Evolutionary conservation across 495 filamentous ascomycete species (phyloP).

Genomic region (Podospora conica): DNA sequence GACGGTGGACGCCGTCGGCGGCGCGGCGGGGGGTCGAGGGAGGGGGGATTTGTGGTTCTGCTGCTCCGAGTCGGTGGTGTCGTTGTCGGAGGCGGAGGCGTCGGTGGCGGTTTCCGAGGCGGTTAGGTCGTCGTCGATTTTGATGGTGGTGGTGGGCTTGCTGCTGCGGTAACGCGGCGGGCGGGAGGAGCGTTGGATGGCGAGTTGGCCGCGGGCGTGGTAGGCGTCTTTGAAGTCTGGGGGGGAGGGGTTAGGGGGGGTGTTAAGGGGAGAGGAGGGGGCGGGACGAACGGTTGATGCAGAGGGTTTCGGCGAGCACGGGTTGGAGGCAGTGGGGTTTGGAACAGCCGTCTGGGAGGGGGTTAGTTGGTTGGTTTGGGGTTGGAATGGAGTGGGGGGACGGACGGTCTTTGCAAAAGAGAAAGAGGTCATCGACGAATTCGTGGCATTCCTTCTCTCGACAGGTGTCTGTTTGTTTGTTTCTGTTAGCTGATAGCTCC

Average conservation of each 20-base stretch:
- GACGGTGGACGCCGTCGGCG: no score
- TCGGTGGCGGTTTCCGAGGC: neutral
- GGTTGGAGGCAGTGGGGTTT: conserved; percentile 16
- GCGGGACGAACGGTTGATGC: conserved; percentile 16
- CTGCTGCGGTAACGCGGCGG: neutral
- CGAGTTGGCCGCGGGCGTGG: conserved; percentile 18
- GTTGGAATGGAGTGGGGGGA: neutral
- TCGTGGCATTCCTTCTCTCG: conserved; percentile 14
- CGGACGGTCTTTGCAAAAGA: conserved; percentile 21
- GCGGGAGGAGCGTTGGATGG: neutral
- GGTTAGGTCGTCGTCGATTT: neutral
- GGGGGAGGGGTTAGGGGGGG: neutral
- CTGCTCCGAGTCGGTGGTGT: neutral
- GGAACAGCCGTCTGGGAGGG: conserved; percentile 15
- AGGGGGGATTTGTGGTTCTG: neutral
- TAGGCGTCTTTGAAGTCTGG: conserved; percentile 26
- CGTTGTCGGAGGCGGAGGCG: neutral
- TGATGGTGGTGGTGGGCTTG: neutral
- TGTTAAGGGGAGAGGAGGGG: neutral
- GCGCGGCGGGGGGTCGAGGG: neutral
- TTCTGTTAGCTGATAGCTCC: neutral
- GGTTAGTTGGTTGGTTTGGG: neutral
- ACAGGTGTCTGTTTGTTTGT: conserved; percentile 21
- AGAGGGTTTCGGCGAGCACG: conserved; percentile 19
- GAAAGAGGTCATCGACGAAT: conserved; percentile 12